Evolutionary conservation across 2,329 filamentous ascomycete species (phyloP), one percentile per base, ranked within the genome.

Genomic region (Beauveria sp.): DNA sequence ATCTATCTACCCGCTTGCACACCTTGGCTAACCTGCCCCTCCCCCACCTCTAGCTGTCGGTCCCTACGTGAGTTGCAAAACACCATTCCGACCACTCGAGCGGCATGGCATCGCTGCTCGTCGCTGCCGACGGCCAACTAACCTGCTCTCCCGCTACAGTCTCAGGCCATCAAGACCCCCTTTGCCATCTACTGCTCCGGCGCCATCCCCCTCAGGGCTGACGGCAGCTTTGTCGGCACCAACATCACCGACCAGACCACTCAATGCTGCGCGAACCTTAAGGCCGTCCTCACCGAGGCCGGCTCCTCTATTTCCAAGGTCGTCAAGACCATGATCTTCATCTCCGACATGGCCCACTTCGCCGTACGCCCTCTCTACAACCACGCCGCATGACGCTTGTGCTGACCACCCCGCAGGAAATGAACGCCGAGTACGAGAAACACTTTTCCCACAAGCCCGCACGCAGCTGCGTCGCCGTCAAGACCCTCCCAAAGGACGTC

Each of bases 291-390:
- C 57, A 83, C 86, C 63, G 91, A 87, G 68, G 91, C 92, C 26
- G 91, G 90, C 59, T 93, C 89, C 24, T 85, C 83, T 58, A 82
- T 98, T 63, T 77, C 84, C 65, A 90, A 87, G 75, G 88, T 96
- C 52, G 90, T 97, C 78, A 96, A 97, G 83, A 89, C 92, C 69
- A 91, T 87, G 73, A 88, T 96, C 72, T 98, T 97, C 82, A 79
- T 98, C 64, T 88, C 89, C 56, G 89, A 96, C 76, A 98, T 98
- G 93, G 84, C 82, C 65, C 82, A 95, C 77, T 98, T 98, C 72
- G 86, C 83, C 55, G 81, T 83, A 70, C 67, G 80, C 72, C 57
- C 34, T 45, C 26, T 22, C 9, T 40, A 24, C 10, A 40, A 54
- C 53, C n/a, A 38, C 24, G 14, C 20, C 47, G 5, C 50, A 45